Conservation (phyloP, 495 filamentous ascomycete genomes). For the Lasiosphaeria ovina region DNA sequence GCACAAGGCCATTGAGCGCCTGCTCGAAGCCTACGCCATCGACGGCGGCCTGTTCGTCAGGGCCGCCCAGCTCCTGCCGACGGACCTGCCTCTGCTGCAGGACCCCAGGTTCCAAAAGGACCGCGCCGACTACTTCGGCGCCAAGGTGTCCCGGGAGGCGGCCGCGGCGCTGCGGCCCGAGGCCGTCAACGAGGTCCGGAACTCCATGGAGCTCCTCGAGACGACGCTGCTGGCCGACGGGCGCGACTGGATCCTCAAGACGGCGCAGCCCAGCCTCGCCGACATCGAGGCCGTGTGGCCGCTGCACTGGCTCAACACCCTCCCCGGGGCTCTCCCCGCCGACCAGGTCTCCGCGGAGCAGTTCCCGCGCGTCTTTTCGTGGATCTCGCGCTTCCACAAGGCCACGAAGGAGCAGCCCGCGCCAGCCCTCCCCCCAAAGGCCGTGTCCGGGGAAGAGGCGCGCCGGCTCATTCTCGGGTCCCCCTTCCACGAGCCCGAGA, state of each 20-base stretch:
- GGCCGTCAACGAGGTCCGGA: conserved; percentile 43
- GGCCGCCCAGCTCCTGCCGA: conserved; percentile 47
- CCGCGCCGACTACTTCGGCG: conserved; percentile 42
- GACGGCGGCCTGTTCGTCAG: conserved; percentile 49
- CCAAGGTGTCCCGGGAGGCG: conserved; percentile 11
- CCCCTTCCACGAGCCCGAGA: conserved; percentile 33
- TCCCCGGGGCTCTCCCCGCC: conserved; percentile 47
- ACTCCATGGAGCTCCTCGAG: conserved; percentile 50
- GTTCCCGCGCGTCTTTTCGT: conserved; percentile 55
- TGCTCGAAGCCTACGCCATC: conserved; percentile 27
- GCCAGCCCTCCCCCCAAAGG: conserved; percentile 3
- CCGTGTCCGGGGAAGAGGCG: conserved; percentile 50
- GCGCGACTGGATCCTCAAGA: conserved; percentile 54
- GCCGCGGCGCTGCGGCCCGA: conserved; percentile 41
- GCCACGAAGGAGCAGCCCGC: conserved; percentile 29
- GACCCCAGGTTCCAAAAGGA: conserved; percentile 54
- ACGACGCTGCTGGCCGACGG: conserved; percentile 53
- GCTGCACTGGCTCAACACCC: conserved; percentile 54
- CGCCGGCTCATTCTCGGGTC: conserved; percentile 33
- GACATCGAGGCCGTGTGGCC: conserved; percentile 64
- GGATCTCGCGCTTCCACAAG: conserved; percentile 52
- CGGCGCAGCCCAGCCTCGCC: conserved; percentile 44
- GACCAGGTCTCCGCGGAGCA: conserved; percentile 36
- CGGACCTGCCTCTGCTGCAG: conserved; percentile 45
- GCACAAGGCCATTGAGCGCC: conserved; percentile 18